Conservation (phyloP, 345 rosid species). For the Euphorbia pulcherrima region DNA sequence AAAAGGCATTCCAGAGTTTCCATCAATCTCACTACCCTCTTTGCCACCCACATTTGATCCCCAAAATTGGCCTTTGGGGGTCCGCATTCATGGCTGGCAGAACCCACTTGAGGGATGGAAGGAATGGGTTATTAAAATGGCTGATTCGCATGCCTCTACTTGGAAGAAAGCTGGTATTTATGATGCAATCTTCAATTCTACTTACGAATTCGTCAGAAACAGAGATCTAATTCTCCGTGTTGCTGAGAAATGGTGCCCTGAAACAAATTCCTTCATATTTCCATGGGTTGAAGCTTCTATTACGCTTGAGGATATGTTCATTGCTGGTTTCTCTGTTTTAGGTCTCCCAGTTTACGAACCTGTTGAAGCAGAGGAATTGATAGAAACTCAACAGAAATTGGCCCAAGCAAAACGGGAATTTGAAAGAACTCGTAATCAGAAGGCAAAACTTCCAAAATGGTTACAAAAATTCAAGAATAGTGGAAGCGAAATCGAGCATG, state of each 20-base stretch:
- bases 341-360: constrained; percentile 36
- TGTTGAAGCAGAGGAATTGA: constrained; percentile 5
- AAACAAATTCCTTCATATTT: constrained; percentile 46
- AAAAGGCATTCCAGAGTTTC: constrained; percentile 16
- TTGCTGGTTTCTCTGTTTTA: constrained; percentile 37
- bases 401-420: constrained; percentile 21
- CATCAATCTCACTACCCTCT: constrained; percentile 21
- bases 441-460: constrained; percentile 30
- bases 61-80: constrained; percentile 18
- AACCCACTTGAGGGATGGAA: constrained; percentile 18
- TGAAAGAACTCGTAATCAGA: constrained; percentile 3
- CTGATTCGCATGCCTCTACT: constrained; percentile 17
- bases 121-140: constrained; percentile 44
- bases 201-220: constrained; percentile 25
- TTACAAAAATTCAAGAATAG: constrained; percentile 35
- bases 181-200: constrained; percentile 44
- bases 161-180: constrained; percentile 47
- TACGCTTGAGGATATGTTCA: constrained; percentile 44
- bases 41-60: constrained; percentile 14
- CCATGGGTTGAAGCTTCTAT: constrained; percentile 58
- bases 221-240: constrained; percentile 33
- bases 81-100: constrained; percentile 32
- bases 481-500: constrained; percentile 55
- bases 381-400: constrained; percentile 23
- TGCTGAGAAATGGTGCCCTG: constrained; percentile 47